Percentiles rank a stretch among this genome's conserved stretches.
phyloP scores from a whole-genome alignment of 2,329 filamentous ascomycete genomes.

The Cladosporium sp. region DNA sequence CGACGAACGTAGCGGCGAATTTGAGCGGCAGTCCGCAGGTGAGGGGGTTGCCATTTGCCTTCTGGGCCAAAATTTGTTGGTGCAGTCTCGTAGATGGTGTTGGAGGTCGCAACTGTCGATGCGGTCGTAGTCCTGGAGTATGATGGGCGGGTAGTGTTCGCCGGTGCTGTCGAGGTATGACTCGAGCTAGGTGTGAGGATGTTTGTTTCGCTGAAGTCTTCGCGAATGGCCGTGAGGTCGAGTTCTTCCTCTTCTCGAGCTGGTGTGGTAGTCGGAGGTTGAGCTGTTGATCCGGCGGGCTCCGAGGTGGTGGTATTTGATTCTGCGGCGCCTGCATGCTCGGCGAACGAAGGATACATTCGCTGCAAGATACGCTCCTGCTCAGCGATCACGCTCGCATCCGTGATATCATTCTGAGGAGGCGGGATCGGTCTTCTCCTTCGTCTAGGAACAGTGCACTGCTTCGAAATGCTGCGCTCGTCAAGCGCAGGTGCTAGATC shows the following conservation, averaged over 20 bases:
- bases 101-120: constrained; percentile 22
- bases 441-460: constrained; percentile 45
- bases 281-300: not conserved
- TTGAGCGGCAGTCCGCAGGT: constrained; percentile 34
- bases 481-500: constrained; percentile 68
- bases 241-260: constrained; percentile 33
- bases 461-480: constrained; percentile 52
- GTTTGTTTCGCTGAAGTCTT: constrained; percentile 22
- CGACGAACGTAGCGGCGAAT: constrained; percentile 43
- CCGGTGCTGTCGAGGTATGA: constrained; percentile 2
- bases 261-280: constrained; percentile 16
- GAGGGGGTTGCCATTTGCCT: constrained; percentile 34
- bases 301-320: not conserved
- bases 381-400: constrained; percentile 41
- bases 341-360: constrained; percentile 42
- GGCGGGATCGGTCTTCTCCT: constrained; percentile 32
- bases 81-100: constrained; percentile 32
- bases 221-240: constrained; percentile 31
- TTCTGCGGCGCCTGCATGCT: not conserved
- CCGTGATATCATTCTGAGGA: constrained; percentile 29
- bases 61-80: constrained; percentile 27
- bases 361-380: constrained; percentile 46
- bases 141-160: constrained; percentile 18
- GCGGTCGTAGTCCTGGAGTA: constrained; percentile 24
- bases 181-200: constrained; percentile 4